Evolutionary conservation across 2,329 filamentous ascomycete species (phyloP).

Genomic region (Fonsecaea nubica): DNA sequence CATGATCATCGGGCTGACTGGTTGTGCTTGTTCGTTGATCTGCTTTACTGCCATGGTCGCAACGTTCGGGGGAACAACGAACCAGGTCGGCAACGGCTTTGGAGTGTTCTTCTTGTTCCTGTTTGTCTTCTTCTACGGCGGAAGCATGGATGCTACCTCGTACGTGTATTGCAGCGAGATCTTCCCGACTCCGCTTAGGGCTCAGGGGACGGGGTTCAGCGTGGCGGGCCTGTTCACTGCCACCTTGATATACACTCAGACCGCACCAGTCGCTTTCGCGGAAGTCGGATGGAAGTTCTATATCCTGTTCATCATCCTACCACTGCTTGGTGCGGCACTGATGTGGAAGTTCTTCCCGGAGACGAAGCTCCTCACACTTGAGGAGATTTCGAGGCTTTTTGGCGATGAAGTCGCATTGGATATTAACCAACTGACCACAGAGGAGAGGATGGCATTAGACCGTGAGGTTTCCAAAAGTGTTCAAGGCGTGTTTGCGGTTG

Average conservation of each 20-base stretch:
- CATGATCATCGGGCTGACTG: conserved; percentile 15
- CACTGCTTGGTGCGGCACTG: conserved; percentile 1
- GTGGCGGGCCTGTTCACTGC: conserved; percentile 16
- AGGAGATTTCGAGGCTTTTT: conserved; percentile 45
- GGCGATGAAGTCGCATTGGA: conserved; percentile 41
- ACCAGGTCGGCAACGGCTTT: conserved; percentile 23
- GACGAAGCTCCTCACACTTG: conserved; percentile 44
- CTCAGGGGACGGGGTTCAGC: conserved; percentile 19
- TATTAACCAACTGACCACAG: conserved; percentile 28
- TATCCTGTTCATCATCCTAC: conserved; percentile 20
- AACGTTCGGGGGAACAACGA: conserved; percentile 21
- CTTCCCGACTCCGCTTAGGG: conserved; percentile 27
- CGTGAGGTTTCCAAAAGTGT: neutral
- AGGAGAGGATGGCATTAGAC: conserved; percentile 1
- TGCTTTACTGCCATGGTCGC: conserved; percentile 31
- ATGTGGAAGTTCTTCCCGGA: conserved; percentile 41
- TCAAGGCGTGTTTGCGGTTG: neutral
- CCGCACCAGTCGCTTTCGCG: conserved; percentile 31
- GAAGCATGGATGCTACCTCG: conserved; percentile 21
- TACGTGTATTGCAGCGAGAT: conserved; percentile 33
- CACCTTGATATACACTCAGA: conserved; percentile 18
- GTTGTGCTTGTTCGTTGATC: conserved; percentile 22
- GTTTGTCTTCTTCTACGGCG: conserved; percentile 19
- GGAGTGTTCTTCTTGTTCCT: conserved; percentile 20
- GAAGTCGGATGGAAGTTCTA: conserved; percentile 35